Conservation (phyloP, 1,139 yeast genomes). For the Tardiomyces depauwii region DNA sequence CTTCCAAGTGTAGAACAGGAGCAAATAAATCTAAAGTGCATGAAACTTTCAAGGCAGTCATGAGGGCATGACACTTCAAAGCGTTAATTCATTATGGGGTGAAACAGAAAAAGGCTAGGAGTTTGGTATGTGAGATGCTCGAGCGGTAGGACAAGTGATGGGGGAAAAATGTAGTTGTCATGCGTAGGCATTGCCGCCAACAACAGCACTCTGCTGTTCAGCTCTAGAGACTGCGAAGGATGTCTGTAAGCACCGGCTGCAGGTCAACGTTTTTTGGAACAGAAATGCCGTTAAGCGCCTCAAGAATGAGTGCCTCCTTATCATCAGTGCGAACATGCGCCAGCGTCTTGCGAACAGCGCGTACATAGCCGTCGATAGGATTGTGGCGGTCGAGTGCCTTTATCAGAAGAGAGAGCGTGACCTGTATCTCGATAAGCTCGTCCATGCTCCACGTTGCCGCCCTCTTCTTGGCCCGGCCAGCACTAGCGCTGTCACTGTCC, state of each 20-base stretch:
- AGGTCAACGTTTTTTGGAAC: slow-evolving; percentile 19
- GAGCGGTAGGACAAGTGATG: too few relatives aligned
- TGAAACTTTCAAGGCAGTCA: too few relatives aligned
- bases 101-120: too few relatives aligned
- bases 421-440: neutral
- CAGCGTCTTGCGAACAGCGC: slow-evolving; percentile 1
- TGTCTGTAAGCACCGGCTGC: slow-evolving; percentile 15
- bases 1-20: too few relatives aligned
- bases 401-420: neutral
- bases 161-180: too few relatives aligned
- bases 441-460: neutral
- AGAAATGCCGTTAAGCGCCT: slow-evolving; percentile 16
- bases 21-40: too few relatives aligned
- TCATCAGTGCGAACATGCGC: slow-evolving; percentile 2
- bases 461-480: neutral
- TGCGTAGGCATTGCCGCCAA: too few relatives aligned
- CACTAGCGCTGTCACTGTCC: too few relatives aligned
- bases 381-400: neutral
- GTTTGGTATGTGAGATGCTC: too few relatives aligned
- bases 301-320: slow-evolving; percentile 1
- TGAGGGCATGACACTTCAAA: too few relatives aligned
- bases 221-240: slow-evolving; percentile 7
- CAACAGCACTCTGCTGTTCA: too few relatives aligned
- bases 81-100: too few relatives aligned
- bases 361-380: slow-evolving; percentile 5